These are phyloP conservation scores for Candida sphagnicola DNA, from an alignment of 805 yeast genomes.

Conservation along the genomic window DNA sequence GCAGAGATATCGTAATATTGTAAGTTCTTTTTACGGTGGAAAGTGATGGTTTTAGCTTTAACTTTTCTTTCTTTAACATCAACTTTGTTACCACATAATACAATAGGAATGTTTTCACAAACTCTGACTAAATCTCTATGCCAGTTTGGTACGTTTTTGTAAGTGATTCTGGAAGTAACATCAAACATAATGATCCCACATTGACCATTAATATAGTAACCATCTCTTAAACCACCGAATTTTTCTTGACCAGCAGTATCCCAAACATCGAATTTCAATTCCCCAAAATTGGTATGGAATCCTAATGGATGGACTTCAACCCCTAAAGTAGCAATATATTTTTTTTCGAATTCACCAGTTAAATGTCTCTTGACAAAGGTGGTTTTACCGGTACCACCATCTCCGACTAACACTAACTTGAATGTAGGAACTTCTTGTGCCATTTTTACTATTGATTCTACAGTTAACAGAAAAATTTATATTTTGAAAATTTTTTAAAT, in stretches of 20 bases:
- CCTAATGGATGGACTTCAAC: conserved; percentile 99
- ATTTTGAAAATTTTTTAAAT: neutral
- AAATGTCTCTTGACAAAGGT: conserved; percentile 99
- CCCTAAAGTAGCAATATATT: conserved; percentile 98
- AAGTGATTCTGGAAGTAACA: conserved; percentile 98
- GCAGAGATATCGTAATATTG: conserved; percentile 99
- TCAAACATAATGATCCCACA: conserved; percentile 99
- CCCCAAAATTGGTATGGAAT: conserved; percentile 97
- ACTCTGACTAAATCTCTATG: conserved; percentile 99
- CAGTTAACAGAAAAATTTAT: neutral
- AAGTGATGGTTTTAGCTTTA: conserved; percentile 98
- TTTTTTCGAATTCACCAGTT: conserved; percentile 99
- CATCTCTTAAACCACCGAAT: conserved; percentile 99
- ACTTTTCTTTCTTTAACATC: conserved; percentile 99
- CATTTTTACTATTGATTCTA: conserved; percentile 33
- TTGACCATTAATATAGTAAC: conserved; percentile 98
- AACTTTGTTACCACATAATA: conserved; percentile 98
- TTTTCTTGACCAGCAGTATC: conserved; percentile 99
- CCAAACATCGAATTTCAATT: conserved; percentile 99
- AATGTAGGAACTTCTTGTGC: conserved; percentile 90
- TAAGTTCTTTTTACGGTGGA: conserved; percentile 99
- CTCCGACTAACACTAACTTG: conserved; percentile 98
- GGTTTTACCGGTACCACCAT: conserved; percentile 99
- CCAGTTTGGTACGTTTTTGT: conserved; percentile 99
- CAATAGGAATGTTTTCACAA: conserved; percentile 99